phyloP scores from a whole-genome alignment of 441 rosid genomes.

The Breynia disticha region DNA sequence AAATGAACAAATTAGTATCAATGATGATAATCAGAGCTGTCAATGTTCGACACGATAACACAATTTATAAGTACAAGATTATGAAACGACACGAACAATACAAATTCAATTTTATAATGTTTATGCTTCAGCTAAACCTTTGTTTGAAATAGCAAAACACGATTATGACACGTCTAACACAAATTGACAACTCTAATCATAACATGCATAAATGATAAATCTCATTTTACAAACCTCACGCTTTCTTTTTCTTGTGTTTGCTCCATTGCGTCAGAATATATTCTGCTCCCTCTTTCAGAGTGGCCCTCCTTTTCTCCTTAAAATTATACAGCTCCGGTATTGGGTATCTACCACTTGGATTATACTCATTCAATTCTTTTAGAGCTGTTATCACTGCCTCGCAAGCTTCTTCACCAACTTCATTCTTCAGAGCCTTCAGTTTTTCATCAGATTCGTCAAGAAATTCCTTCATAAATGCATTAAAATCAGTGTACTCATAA shows the following conservation, averaged over 20 bases:
- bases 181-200: too few species aligned
- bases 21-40: too few species aligned
- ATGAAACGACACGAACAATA: too few species aligned
- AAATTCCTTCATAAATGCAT: constrained; percentile 25
- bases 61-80: too few species aligned
- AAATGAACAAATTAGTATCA: too few species aligned
- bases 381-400: constrained; percentile 30
- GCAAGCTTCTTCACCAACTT: constrained; percentile 28
- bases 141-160: too few species aligned
- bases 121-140: too few species aligned
- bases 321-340: constrained; percentile 37
- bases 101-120: too few species aligned
- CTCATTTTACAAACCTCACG: constrained; percentile 6
- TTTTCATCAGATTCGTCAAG: constrained; percentile 40
- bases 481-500: too few species aligned
- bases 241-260: constrained; percentile 16
- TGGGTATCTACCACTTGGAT: constrained; percentile 43
- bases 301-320: constrained; percentile 33
- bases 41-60: too few species aligned
- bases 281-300: constrained; percentile 27
- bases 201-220: too few species aligned
- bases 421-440: constrained; percentile 24
- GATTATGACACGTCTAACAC: too few species aligned
- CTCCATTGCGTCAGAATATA: constrained; percentile 26
- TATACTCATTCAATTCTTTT: constrained; percentile 36